These are phyloP conservation scores for Lolium perenne DNA, from an alignment of 176 grass and related monocot genomes.

Conservation along the genomic window DNA sequence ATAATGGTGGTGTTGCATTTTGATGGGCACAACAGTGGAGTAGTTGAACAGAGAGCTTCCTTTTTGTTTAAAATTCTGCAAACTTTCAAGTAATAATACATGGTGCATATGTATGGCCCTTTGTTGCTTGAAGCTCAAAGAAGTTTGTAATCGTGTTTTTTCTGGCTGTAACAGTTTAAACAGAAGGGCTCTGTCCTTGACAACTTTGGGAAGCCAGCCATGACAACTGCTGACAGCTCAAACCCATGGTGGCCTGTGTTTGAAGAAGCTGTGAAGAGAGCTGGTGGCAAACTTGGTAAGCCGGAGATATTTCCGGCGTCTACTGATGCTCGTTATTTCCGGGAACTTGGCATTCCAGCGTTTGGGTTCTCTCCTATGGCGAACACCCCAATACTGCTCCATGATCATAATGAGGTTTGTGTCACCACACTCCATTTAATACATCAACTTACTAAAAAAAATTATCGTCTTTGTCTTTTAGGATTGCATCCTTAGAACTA, in stretches of 20 bases:
- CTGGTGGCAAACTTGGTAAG: slow-evolving; percentile 75
- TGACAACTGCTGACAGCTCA: slow-evolving; percentile 65
- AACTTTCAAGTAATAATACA: neutral
- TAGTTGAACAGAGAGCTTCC: neutral
- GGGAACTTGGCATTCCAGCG: slow-evolving; percentile 76
- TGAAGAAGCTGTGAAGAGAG: slow-evolving; percentile 73
- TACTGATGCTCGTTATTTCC: slow-evolving; percentile 84
- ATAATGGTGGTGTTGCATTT: neutral
- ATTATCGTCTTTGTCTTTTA: neutral
- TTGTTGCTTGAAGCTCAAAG: neutral
- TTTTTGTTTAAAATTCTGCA: neutral
- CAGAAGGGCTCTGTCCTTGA: slow-evolving; percentile 62
- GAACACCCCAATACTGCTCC: slow-evolving; percentile 86
- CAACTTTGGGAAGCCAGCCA: slow-evolving; percentile 75
- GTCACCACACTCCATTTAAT: neutral
- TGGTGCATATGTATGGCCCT: slow-evolving; percentile 7
- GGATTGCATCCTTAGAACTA: neutral
- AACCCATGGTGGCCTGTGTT: slow-evolving; percentile 85
- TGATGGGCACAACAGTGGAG: neutral
- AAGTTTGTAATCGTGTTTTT: slow-evolving; percentile 28
- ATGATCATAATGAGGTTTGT: slow-evolving; percentile 94
- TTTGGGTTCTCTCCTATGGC: slow-evolving; percentile 96
- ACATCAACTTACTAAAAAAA: neutral
- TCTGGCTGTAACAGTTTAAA: slow-evolving; percentile 61
- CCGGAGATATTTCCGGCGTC: slow-evolving; percentile 88